These are phyloP conservation scores for Crucibulum laeve DNA, from an alignment of 768 basidiomycete genomes.

Conservation along the genomic window DNA sequence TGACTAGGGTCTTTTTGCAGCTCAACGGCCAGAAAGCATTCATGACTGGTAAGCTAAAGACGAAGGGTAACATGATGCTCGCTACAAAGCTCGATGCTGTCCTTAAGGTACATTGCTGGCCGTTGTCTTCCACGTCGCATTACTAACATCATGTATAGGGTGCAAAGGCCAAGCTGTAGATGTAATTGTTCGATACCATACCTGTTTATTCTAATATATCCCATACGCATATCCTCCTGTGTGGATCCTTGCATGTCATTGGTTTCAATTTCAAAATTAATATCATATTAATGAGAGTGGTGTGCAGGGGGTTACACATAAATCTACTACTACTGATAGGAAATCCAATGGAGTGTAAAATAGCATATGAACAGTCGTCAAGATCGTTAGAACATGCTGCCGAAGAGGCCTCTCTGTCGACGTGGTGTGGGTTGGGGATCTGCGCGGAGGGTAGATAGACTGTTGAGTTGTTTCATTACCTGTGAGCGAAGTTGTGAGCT, in stretches of 20 bases:
- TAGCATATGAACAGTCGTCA: background rate
- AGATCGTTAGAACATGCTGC: conserved; percentile 56
- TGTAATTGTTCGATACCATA: too few species aligned
- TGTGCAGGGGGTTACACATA: too few species aligned
- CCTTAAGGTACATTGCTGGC: conserved; percentile 55
- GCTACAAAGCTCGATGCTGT: conserved; percentile 86
- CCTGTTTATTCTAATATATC: too few species aligned
- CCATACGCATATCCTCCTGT: too few species aligned
- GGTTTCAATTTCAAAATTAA: background rate
- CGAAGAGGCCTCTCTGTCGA: conserved; percentile 76
- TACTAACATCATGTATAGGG: conserved; percentile 16
- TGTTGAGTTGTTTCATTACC: conserved; percentile 96
- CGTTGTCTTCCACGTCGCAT: background rate
- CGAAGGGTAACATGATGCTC: conserved; percentile 90
- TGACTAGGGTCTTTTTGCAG: conserved; percentile 26
- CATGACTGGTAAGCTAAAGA: conserved; percentile 93
- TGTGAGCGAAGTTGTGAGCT: conserved; percentile 18
- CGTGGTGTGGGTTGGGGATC: conserved; percentile 74
- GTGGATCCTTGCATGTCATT: background rate
- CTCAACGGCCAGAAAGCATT: conserved; percentile 92
- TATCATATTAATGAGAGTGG: too few species aligned
- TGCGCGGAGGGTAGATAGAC: conserved; percentile 81
- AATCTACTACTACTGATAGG: too few species aligned
- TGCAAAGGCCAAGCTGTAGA: conserved; percentile 43
- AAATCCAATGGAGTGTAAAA: background rate